Percentiles rank a stretch among this genome's conserved stretches.
These are phyloP conservation scores for Pseudoturritis turrita DNA, from an alignment of 345 rosid genomes.

Conservation along the genomic window DNA sequence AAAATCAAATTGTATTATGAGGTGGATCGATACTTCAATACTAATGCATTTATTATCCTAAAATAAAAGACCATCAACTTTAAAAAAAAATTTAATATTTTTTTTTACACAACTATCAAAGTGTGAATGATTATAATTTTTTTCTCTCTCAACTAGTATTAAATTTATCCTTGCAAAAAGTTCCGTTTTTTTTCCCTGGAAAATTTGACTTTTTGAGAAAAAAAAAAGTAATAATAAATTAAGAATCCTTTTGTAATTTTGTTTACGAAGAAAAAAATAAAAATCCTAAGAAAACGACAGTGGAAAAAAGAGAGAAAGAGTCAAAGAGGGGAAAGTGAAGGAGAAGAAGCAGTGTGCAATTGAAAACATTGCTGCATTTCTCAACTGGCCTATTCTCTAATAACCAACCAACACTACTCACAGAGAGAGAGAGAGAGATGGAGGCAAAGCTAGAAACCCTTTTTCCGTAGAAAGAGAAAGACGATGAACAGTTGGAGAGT, in stretches of 20 bases:
- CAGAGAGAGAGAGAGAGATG: conserved; percentile 2
- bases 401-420: neutral
- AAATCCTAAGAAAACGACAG: neutral
- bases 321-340: neutral
- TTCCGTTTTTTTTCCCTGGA: no score
- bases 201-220: no score
- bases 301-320: neutral
- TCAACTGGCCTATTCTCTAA: neutral
- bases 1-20: neutral
- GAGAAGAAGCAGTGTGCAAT: conserved; percentile 13
- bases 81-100: no score
- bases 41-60: neutral
- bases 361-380: conserved; percentile 9
- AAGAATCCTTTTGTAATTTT: no score
- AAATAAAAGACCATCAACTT: neutral
- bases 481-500: conserved; percentile 84
- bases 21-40: neutral
- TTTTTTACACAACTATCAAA: no score
- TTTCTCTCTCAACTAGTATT: no score
- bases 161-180: no score
- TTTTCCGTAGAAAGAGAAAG: neutral
- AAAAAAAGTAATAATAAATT: no score
- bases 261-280: neutral
- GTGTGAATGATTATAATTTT: neutral
- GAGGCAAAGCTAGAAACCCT: neutral